Evolutionary conservation across 2,329 filamentous ascomycete species (phyloP).

Genomic region (Xylaria sp.): DNA sequence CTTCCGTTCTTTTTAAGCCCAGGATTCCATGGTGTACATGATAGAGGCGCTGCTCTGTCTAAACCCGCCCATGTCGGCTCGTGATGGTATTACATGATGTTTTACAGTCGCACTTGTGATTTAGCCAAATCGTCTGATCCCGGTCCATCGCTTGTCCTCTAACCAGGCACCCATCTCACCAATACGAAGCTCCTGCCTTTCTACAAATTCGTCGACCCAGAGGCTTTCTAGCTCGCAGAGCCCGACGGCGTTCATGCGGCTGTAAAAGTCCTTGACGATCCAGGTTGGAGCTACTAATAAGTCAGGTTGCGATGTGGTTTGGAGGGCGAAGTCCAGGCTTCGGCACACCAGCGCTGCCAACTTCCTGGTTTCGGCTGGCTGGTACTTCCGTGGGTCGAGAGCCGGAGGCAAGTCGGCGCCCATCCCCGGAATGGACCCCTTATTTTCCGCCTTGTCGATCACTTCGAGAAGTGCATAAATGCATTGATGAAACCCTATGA

Average conservation of each 20-base stretch:
- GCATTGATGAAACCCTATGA: conserved; percentile 61
- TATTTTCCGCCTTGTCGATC: conserved; percentile 57
- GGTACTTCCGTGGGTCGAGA: conserved; percentile 56
- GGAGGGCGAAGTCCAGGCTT: conserved; percentile 59
- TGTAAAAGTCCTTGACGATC: conserved; percentile 44
- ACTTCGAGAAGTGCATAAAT: conserved; percentile 58
- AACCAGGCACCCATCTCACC: conserved; percentile 40
- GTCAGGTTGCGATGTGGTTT: conserved; percentile 50
- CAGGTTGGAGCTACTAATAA: conserved; percentile 46
- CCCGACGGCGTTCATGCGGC: conserved; percentile 38
- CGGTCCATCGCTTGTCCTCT: conserved; percentile 45
- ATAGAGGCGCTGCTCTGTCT: conserved; percentile 17
- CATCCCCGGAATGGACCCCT: conserved; percentile 52
- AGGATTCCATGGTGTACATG: conserved; percentile 25
- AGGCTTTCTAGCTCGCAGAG: conserved; percentile 43
- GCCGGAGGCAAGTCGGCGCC: conserved; percentile 53
- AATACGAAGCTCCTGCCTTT: conserved; percentile 39
- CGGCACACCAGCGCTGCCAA: conserved; percentile 62
- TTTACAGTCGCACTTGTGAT: conserved; percentile 7
- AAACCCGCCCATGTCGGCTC: not conserved
- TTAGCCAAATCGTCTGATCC: conserved; percentile 43
- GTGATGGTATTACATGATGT: conserved; percentile 20
- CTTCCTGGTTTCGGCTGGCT: conserved; percentile 53
- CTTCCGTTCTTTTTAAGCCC: not conserved
- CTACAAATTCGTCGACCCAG: conserved; percentile 43